Base-by-base conservation (phyloP, 2,329 filamentous ascomycete genomes). In the Phaeosphaeria sp. region DNA sequence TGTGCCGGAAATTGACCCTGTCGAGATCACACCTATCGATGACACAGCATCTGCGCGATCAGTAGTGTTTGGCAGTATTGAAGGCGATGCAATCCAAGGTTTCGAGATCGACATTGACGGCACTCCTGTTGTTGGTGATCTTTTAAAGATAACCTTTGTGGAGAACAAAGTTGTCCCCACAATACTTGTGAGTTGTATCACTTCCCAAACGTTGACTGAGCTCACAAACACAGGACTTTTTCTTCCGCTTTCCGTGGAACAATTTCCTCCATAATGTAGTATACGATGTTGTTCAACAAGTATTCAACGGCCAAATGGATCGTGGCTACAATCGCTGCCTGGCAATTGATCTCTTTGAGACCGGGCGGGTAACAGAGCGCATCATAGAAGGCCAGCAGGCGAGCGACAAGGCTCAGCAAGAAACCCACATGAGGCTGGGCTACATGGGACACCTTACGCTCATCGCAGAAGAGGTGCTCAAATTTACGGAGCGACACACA, bases 191-290 rank as follows among this genome's bases (percentile, higher is more conserved):
- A 84, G 90, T 80, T 41, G 18, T 10, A n/a, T 36, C 23, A 48
- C 30, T 36, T 56, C 41, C 61, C 25, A 33, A 50, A 22, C 20
- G 42, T 22, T 21, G 1, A n/a, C 11, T 4, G 6, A 30, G 39
- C 54, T 67, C 23, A 30, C 27, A 9, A 22, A 3, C n/a, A 1
- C 64, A 96, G 92, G 91, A 93, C 56, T 98, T 98, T 82, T 99
- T 99, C 80, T 99, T 99, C 82, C 88, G 90, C 58, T 99, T 98
- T 72, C 94, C 95, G 1, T 99, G 95, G 95, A 99, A 99, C 79
- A 99, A 99, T 77, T 99, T 99, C 74, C 85, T 99, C 46, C 95
- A 99, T 79, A 99, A 99, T 72, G 95, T 99, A 44, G 95, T 99
- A 48, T 99, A 99, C 75, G 95, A 99, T 76, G 93, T 99, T 72